Evolutionary conservation across 129 eudicot species (phyloP).

Genomic region (Erigeron canadensis): DNA sequence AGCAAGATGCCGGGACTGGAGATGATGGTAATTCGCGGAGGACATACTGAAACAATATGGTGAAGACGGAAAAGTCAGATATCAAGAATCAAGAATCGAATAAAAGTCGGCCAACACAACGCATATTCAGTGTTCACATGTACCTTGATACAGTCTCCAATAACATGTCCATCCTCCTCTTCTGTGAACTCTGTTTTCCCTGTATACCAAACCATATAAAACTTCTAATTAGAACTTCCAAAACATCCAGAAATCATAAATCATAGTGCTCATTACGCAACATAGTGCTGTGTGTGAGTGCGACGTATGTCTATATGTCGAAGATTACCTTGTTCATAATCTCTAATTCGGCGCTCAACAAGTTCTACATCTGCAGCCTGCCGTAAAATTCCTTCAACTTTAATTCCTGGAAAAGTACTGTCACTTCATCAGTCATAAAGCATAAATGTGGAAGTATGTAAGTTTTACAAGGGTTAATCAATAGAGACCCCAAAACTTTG

Average conservation of each 20-base stretch:
- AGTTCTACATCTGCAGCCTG: conserved; percentile 99
- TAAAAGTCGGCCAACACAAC: neutral
- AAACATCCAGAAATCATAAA: conserved; percentile 3
- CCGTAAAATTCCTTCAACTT: conserved; percentile 93
- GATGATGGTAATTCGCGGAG: conserved; percentile 96
- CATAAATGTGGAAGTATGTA: neutral
- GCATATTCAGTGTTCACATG: neutral
- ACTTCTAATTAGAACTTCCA: conserved; percentile 1
- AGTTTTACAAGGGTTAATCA: neutral
- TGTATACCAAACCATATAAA: conserved; percentile 29
- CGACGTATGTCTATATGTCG: neutral
- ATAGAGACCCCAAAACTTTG: too few relatives aligned
- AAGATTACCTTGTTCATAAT: conserved; percentile 71
- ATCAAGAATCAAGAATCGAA: conserved; percentile 10
- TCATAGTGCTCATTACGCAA: conserved; percentile 13
- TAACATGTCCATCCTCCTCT: conserved; percentile 87
- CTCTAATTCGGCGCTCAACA: conserved; percentile 80
- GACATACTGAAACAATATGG: conserved; percentile 54
- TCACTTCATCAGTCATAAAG: conserved; percentile 26
- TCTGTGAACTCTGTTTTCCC: conserved; percentile 81
- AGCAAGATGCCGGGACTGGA: conserved; percentile 99
- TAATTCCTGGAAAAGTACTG: conserved; percentile 55
- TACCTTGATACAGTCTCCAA: conserved; percentile 96
- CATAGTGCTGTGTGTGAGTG: neutral
- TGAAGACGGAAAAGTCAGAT: neutral